Conservation (phyloP, 352 stramenopile species). For the Globisporangium splendens region DNA sequence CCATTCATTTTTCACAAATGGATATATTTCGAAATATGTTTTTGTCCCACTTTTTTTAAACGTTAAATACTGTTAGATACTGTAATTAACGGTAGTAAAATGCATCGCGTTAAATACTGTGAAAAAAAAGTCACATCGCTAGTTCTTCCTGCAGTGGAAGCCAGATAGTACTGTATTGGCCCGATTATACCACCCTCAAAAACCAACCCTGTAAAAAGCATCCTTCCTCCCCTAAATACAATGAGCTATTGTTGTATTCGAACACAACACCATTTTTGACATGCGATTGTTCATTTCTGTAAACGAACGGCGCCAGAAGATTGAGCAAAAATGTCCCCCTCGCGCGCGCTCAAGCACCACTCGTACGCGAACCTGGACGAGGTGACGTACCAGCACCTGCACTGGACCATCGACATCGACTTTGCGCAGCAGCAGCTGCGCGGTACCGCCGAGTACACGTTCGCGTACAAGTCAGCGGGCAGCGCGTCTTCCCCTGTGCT, state of each 20-base stretch:
- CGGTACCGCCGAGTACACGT: conserved; percentile 83
- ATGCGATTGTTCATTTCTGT: too few relatives aligned
- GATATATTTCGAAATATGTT: too few relatives aligned
- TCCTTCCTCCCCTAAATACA: background rate
- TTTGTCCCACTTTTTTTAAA: too few relatives aligned
- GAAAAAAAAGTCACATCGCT: too few relatives aligned
- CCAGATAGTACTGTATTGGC: too few relatives aligned
- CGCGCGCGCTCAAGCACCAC: conserved; percentile 35
- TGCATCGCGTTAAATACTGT: too few relatives aligned
- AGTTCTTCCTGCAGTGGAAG: too few relatives aligned
- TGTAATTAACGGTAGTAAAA: too few relatives aligned
- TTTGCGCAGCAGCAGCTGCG: conserved; percentile 72
- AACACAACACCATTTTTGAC: background rate
- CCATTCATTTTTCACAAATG: too few relatives aligned
- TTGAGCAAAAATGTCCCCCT: background rate
- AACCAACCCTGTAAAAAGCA: background rate
- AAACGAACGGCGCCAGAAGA: too few relatives aligned
- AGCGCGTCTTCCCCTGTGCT: conserved; percentile 26
- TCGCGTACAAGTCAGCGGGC: conserved; percentile 31
- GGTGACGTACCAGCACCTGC: conserved; percentile 80
- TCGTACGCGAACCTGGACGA: conserved; percentile 88
- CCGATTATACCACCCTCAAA: too few relatives aligned
- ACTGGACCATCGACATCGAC: conserved; percentile 84
- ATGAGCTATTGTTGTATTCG: background rate
- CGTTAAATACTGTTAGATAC: too few relatives aligned